Evolutionary conservation across 176 grass and related monocot genomes (phyloP).

Genomic region (Avena eriantha): DNA sequence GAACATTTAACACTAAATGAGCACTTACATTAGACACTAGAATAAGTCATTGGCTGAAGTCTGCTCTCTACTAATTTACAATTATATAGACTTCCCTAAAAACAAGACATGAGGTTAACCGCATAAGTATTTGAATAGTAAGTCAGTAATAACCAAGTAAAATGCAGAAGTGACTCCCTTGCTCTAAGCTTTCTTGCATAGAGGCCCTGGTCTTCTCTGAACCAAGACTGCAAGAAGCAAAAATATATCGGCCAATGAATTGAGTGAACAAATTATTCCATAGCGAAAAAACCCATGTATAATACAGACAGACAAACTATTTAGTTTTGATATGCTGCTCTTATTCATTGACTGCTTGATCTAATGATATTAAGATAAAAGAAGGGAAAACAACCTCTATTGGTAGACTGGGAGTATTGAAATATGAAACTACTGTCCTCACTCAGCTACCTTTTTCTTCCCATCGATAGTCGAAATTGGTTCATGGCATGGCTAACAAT

Average conservation of each 20-base stretch:
- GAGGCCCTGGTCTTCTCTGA: neutral
- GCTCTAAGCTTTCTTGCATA: neutral
- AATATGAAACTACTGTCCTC: neutral
- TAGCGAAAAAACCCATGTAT: neutral
- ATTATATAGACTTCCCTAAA: neutral
- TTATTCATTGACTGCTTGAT: neutral
- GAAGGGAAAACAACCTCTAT: neutral
- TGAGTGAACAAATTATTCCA: neutral
- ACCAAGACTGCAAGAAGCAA: neutral
- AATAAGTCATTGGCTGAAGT: neutral
- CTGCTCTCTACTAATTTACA: neutral
- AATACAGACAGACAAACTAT: neutral
- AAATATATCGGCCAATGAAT: neutral
- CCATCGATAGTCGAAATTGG: conserved; percentile 1
- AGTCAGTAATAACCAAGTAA: neutral
- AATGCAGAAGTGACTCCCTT: neutral
- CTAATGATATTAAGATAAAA: neutral
- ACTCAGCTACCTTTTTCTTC: neutral
- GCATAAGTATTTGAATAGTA: neutral
- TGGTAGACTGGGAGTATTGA: neutral
- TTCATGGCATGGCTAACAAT: neutral
- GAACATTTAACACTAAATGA: neutral
- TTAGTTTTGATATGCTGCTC: neutral
- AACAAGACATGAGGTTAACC: neutral
- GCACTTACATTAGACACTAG: neutral